Evolutionary conservation across 140 eudicot species (phyloP).

Genomic region (Anethum foeniculum): DNA sequence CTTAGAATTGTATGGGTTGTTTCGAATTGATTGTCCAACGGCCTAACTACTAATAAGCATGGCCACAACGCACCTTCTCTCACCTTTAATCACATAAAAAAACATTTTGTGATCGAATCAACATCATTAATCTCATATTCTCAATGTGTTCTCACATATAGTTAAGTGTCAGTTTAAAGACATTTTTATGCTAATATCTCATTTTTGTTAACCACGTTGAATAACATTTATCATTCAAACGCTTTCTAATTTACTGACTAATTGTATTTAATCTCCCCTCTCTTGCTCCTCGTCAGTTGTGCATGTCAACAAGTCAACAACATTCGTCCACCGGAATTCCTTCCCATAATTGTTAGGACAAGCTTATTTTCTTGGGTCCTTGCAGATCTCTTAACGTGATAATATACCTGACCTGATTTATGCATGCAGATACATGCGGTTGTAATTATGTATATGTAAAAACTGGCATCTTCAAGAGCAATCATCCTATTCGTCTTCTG

Average conservation of each 20-base stretch:
- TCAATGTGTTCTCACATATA: background rate
- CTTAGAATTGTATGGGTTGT: conserved; percentile 9
- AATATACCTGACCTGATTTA: background rate
- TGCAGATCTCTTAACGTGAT: conserved; percentile 1
- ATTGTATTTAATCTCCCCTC: background rate
- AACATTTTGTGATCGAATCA: background rate
- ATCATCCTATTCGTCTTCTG: background rate
- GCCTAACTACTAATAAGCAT: conserved; percentile 24
- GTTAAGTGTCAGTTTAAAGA: no score
- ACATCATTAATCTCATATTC: background rate
- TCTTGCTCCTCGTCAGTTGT: background rate
- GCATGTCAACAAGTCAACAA: background rate
- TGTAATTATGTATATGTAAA: background rate
- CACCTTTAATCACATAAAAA: background rate
- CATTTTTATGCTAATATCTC: no score
- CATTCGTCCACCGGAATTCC: background rate
- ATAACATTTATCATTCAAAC: no score
- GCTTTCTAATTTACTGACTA: no score
- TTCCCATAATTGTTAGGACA: conserved; percentile 9
- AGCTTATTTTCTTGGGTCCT: background rate
- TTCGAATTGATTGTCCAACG: conserved; percentile 29
- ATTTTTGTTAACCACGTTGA: no score
- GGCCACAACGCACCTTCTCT: background rate
- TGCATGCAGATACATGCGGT: background rate
- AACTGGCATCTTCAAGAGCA: background rate